A percentile compares a stretch with the other conserved stretches of the same genome.
Evolutionary conservation across 2,329 filamentous ascomycete species (phyloP).

Genomic region (Calonectria crousiana): DNA sequence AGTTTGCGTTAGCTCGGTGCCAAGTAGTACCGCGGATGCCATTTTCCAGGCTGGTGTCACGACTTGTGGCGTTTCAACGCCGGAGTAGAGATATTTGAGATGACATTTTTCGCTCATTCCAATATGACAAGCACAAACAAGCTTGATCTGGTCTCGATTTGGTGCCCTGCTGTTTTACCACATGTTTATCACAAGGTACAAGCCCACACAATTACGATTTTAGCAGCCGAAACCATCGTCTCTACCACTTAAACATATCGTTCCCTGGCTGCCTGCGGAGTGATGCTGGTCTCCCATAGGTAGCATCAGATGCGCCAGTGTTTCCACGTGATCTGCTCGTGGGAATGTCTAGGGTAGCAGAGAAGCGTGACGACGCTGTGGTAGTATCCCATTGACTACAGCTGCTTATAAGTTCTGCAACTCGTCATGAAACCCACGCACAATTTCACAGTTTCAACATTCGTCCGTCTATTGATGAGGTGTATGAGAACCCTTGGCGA

Average conservation of each 20-base stretch:
- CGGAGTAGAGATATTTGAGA: background rate
- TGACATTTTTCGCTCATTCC: background rate
- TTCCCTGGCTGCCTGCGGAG: background rate
- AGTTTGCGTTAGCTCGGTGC: background rate
- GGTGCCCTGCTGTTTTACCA: no score
- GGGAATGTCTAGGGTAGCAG: background rate
- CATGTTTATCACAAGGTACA: no score
- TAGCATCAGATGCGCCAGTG: background rate
- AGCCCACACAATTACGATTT: background rate
- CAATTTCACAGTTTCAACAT: no score
- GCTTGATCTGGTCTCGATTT: background rate
- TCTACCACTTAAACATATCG: background rate
- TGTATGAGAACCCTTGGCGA: no score
- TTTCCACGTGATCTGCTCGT: background rate
- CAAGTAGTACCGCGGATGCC: background rate
- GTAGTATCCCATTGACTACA: background rate
- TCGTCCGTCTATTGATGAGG: no score
- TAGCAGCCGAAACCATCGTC: background rate
- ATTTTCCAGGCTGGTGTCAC: background rate
- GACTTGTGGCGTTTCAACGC: background rate
- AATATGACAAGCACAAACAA: background rate
- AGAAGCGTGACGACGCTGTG: no score
- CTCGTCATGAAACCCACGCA: no score
- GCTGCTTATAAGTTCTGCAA: no score
- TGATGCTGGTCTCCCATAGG: background rate